Percentiles rank a stretch among this genome's conserved stretches.
phyloP scores from a whole-genome alignment of 805 yeast genomes.

The Priceomyces melissophilus region DNA sequence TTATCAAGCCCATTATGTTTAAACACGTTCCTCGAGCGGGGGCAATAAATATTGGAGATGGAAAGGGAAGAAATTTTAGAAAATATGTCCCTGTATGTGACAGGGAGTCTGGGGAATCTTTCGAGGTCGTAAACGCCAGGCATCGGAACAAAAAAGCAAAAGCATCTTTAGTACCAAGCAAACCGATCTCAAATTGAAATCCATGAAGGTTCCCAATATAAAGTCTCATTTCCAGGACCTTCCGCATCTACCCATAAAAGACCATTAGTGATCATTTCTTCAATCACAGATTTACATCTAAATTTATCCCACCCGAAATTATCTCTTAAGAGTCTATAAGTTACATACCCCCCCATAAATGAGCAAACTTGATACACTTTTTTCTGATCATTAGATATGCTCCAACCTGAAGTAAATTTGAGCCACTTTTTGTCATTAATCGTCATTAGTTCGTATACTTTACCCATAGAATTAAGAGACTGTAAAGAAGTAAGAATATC shows the following conservation, averaged over 20 bases:
- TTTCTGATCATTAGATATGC: constrained; percentile 56
- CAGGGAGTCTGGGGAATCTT: constrained; percentile 59
- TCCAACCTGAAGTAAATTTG: constrained; percentile 26
- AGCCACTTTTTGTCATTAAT: constrained; percentile 57
- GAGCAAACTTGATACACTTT: constrained; percentile 72
- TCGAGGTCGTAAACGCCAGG: constrained; percentile 66
- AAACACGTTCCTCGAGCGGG: constrained; percentile 14
- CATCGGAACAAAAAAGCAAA: constrained; percentile 43
- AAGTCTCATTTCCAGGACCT: constrained; percentile 40
- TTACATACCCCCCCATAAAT: constrained; percentile 68
- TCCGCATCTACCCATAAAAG: constrained; percentile 77
- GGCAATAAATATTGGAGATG: constrained; percentile 69
- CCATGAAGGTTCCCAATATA: constrained; percentile 79
- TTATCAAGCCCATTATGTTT: constrained; percentile 17
- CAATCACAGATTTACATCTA: constrained; percentile 60
- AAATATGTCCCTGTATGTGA: constrained; percentile 55
- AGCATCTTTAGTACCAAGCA: not conserved
- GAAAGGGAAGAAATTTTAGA: constrained; percentile 58
- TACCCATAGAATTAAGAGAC: constrained; percentile 56
- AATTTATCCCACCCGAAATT: constrained; percentile 72
- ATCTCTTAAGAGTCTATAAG: constrained; percentile 59
- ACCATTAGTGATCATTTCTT: constrained; percentile 80
- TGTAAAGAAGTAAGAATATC: constrained; percentile 60
- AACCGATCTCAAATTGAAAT: constrained; percentile 25
- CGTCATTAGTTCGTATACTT: constrained; percentile 62